phyloP scores from a whole-genome alignment of 257 asterid genomes.

The Ilex aquifolium region DNA sequence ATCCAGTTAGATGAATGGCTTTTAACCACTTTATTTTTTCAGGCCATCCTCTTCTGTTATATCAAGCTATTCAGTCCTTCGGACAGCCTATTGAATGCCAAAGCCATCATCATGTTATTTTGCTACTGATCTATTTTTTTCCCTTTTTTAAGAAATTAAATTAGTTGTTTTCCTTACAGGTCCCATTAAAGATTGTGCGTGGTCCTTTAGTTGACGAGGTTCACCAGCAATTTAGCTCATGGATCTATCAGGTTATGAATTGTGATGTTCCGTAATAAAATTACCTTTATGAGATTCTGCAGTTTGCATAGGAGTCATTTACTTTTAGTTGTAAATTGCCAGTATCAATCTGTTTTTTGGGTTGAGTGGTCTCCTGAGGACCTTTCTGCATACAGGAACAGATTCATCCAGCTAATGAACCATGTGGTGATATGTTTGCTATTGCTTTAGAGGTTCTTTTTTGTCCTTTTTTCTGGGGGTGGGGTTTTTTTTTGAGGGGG shows the following conservation, averaged over 20 bases:
- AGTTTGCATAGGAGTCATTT: not conserved
- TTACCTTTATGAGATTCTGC: not conserved
- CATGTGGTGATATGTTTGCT: too few species aligned
- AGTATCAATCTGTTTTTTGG: not conserved
- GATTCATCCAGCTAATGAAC: too few species aligned
- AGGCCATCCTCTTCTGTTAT: not conserved
- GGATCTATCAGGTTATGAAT: conserved; percentile 68
- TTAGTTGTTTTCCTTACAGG: conserved; percentile 32
- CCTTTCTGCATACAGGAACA: not conserved
- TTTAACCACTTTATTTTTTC: not conserved
- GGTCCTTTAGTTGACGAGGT: conserved; percentile 81
- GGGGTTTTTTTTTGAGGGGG: too few species aligned
- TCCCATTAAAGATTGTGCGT: conserved; percentile 51
- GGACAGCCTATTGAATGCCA: not conserved
- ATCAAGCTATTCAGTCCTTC: not conserved
- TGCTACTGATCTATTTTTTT: not conserved
- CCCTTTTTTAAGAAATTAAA: conserved; percentile 1
- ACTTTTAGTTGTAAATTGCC: not conserved
- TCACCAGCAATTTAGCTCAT: conserved; percentile 75
- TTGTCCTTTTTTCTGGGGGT: too few species aligned
- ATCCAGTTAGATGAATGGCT: not conserved
- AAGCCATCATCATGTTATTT: not conserved
- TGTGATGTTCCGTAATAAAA: not conserved
- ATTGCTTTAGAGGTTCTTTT: too few species aligned
- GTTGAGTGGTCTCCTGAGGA: not conserved